Evolutionary conservation across 1,284 basidiomycete genomes (phyloP).

Genomic region (Leccinum colubrinum): DNA sequence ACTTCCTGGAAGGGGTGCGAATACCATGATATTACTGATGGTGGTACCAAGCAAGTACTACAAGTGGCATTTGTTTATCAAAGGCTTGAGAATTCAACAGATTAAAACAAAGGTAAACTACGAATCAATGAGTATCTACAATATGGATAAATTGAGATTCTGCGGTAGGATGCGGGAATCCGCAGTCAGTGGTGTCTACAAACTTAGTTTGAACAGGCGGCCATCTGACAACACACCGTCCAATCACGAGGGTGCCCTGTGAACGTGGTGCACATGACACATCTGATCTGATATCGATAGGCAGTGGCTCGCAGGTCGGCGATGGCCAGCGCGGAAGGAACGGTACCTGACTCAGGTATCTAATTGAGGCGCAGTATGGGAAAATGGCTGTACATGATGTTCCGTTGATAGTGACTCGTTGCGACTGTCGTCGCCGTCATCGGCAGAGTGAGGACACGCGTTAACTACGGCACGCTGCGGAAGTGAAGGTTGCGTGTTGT

Average conservation of each 20-base stretch:
- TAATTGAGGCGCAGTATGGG: slow-evolving; percentile 19
- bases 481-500: background rate
- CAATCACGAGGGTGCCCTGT: slow-evolving; percentile 8
- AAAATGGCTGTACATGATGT: slow-evolving; percentile 4
- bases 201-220: slow-evolving; percentile 7
- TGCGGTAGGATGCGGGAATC: slow-evolving; percentile 3
- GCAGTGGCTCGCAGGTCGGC: slow-evolving; percentile 11
- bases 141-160: background rate
- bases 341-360: slow-evolving; percentile 7
- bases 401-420: background rate
- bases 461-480: slow-evolving; percentile 6
- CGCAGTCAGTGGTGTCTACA: slow-evolving; percentile 5
- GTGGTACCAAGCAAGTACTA: background rate
- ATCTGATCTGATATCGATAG: slow-evolving; percentile 20
- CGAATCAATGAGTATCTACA: no score
- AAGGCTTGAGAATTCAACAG: slow-evolving; percentile 30
- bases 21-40: slow-evolving; percentile 26
- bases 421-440: background rate
- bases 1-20: slow-evolving; percentile 23
- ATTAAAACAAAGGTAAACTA: slow-evolving; percentile 8
- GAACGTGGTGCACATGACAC: slow-evolving; percentile 9
- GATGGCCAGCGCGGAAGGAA: slow-evolving; percentile 24
- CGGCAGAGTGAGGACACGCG: slow-evolving; percentile 14
- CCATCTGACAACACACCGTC: slow-evolving; percentile 2
- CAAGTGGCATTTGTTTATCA: slow-evolving; percentile 25